A percentile compares a stretch with the other conserved stretches of the same genome.
Evolutionary conservation across 768 basidiomycete genomes (phyloP).

Genomic region (Agaricus sinodeliciosus): DNA sequence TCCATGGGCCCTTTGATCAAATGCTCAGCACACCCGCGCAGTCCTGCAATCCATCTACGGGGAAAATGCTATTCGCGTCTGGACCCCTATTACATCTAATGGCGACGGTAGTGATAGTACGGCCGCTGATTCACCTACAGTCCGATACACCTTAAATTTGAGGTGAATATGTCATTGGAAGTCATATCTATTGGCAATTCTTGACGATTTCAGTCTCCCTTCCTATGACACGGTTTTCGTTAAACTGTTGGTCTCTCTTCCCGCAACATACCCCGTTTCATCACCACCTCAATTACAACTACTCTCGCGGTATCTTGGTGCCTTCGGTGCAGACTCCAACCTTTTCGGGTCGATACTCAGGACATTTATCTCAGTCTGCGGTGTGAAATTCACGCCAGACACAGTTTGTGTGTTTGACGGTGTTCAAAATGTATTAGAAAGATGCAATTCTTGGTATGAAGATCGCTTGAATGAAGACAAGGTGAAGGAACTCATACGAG

Average conservation of each 20-base stretch:
- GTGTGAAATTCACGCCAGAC: slow-evolving; percentile 71
- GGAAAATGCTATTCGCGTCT: slow-evolving; percentile 54
- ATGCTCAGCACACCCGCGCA: slow-evolving; percentile 17
- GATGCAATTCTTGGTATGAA: slow-evolving; percentile 63
- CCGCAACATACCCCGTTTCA: slow-evolving; percentile 54
- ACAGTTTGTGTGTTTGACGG: slow-evolving; percentile 85
- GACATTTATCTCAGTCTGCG: slow-evolving; percentile 72
- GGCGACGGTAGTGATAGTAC: slow-evolving; percentile 16
- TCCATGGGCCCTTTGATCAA: not conserved
- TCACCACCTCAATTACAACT: slow-evolving; percentile 80
- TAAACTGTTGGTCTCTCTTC: slow-evolving; percentile 52
- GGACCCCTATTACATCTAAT: slow-evolving; percentile 32
- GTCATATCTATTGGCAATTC: slow-evolving; percentile 10
- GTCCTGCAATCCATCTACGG: slow-evolving; percentile 85
- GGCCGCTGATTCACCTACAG: slow-evolving; percentile 20
- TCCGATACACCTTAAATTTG: slow-evolving; percentile 61
- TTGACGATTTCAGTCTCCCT: slow-evolving; percentile 38
- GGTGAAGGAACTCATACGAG: slow-evolving; percentile 48
- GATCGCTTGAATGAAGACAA: slow-evolving; percentile 53
- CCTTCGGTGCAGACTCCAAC: slow-evolving; percentile 64
- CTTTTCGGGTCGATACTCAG: slow-evolving; percentile 75
- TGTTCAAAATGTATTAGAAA: slow-evolving; percentile 66
- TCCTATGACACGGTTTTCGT: slow-evolving; percentile 46
- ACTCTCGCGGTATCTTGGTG: slow-evolving; percentile 76
- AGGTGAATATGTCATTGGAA: slow-evolving; percentile 38